phyloP scores from a whole-genome alignment of 2,329 filamentous ascomycete species.

The Botryotinia globosa region DNA sequence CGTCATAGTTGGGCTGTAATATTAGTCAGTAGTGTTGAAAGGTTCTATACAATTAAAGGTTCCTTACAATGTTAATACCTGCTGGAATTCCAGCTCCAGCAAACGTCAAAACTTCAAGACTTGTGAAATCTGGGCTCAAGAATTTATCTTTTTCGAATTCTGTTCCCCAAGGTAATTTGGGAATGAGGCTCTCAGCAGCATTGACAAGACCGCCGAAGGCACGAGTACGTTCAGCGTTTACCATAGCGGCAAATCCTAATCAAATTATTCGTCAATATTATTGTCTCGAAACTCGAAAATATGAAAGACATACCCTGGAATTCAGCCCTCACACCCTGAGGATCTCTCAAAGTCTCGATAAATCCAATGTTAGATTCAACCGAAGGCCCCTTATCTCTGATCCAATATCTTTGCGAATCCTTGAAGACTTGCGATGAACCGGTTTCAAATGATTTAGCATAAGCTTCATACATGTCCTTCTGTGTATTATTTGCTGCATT shows the following conservation, averaged over 20 bases:
- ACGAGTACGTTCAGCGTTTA: conserved; percentile 86
- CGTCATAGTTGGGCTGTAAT: conserved; percentile 61
- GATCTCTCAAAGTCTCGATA: conserved; percentile 82
- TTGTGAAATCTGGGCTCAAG: conserved; percentile 92
- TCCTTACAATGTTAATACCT: conserved; percentile 57
- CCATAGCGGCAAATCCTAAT: conserved; percentile 65
- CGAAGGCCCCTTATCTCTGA: conserved; percentile 75
- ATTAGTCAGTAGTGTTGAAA: not conserved
- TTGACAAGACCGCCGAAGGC: conserved; percentile 84
- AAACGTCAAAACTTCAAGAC: conserved; percentile 86
- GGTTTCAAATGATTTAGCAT: conserved; percentile 69
- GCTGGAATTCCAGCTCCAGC: conserved; percentile 62
- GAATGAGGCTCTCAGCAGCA: conserved; percentile 78
- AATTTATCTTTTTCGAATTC: conserved; percentile 98
- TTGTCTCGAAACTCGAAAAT: not conserved
- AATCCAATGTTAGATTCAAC: conserved; percentile 82
- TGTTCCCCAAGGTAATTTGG: conserved; percentile 80
- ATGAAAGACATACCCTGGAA: conserved; percentile 62
- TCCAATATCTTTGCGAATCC: conserved; percentile 77
- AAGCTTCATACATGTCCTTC: conserved; percentile 69
- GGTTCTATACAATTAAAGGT: not conserved
- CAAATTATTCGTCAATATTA: not conserved
- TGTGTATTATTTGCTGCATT: conserved; percentile 73
- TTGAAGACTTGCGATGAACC: conserved; percentile 78
- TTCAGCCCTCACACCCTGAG: conserved; percentile 75